Conservation (phyloP, 306 rosid genomes). For the Quercus agrifolia region DNA sequence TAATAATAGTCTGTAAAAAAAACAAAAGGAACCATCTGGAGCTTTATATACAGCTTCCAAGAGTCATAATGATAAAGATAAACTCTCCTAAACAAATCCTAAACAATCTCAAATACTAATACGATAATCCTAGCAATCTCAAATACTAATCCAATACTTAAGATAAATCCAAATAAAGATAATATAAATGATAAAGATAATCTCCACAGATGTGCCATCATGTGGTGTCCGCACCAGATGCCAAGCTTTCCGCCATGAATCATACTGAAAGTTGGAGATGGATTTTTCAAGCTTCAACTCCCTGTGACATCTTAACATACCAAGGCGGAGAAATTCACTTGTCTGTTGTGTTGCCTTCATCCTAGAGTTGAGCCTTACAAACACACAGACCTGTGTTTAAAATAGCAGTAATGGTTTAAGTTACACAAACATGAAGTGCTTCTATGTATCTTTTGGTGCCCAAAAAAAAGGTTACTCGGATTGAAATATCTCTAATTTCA, state of each 20-base stretch:
- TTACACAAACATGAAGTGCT: not conserved
- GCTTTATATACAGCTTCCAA: too few species aligned
- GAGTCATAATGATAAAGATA: too few species aligned
- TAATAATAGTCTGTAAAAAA: too few species aligned
- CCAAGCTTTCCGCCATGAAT: slow-evolving; percentile 81
- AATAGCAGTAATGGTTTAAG: not conserved
- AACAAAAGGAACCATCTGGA: too few species aligned
- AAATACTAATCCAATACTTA: too few species aligned
- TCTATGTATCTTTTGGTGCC: not conserved
- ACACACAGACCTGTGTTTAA: slow-evolving; percentile 61
- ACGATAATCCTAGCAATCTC: too few species aligned
- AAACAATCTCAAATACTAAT: too few species aligned
- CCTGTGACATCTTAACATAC: slow-evolving; percentile 63
- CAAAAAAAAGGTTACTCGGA: not conserved
- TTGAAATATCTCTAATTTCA: not conserved
- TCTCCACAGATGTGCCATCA: too few species aligned
- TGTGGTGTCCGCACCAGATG: too few species aligned
- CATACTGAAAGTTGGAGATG: slow-evolving; percentile 41
- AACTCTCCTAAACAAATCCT: too few species aligned
- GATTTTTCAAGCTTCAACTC: slow-evolving; percentile 69
- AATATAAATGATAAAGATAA: too few species aligned
- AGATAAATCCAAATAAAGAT: too few species aligned
- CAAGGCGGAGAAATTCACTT: slow-evolving; percentile 49
- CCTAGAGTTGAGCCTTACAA: slow-evolving; percentile 49
- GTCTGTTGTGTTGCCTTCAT: slow-evolving; percentile 37